phyloP scores from a whole-genome alignment of 257 asterid genomes.

The Solanum ahanhuiri region DNA sequence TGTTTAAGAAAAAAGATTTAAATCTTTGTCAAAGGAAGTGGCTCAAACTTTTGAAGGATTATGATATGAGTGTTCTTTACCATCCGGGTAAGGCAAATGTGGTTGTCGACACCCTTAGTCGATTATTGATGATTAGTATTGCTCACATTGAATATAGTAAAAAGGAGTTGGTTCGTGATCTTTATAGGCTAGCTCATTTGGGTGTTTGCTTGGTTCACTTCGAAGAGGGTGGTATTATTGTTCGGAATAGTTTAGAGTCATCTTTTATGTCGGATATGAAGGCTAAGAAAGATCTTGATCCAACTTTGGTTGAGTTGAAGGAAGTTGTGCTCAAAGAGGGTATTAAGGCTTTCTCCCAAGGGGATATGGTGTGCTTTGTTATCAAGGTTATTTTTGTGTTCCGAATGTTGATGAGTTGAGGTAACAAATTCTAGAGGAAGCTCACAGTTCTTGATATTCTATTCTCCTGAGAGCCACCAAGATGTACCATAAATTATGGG shows the following conservation, averaged over 20 bases:
- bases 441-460: background rate
- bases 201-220: background rate
- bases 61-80: background rate
- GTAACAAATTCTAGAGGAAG: background rate
- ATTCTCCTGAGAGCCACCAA: background rate
- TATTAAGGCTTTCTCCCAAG: background rate
- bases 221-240: background rate
- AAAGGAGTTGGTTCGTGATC: background rate
- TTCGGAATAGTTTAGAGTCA: background rate
- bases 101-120: background rate
- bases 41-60: background rate
- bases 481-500: background rate
- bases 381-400: background rate
- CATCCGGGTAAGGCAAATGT: background rate
- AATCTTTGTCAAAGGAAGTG: background rate
- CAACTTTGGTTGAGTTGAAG: too few relatives aligned
- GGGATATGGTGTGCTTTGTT: too few relatives aligned
- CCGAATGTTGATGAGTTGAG: background rate
- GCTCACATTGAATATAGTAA: background rate
- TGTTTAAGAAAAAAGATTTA: background rate
- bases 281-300: background rate
- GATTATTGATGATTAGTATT: background rate
- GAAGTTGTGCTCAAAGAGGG: background rate
- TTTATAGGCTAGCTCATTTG: background rate
- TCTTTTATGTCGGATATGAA: background rate